Conservation (phyloP, 345 rosid genomes). For the Moricandia moricandioides region DNA sequence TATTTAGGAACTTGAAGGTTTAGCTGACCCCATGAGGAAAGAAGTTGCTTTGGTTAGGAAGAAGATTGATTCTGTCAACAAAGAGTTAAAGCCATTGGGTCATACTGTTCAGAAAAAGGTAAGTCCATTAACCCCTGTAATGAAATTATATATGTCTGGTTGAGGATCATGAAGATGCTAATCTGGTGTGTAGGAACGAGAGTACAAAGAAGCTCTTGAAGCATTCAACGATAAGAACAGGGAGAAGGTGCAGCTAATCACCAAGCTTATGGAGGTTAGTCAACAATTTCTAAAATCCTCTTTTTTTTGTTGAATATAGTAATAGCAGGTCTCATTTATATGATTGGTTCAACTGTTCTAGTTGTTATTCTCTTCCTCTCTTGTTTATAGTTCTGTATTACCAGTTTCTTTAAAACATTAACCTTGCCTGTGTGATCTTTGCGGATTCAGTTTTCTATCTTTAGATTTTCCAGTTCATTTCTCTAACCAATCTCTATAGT, state of each 20-base stretch:
- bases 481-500: neutral
- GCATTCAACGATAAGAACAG: conserved; percentile 81
- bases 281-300: neutral
- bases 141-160: neutral
- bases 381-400: neutral
- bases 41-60: conserved; percentile 78
- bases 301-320: neutral
- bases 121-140: neutral
- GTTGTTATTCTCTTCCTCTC: neutral
- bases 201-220: conserved; percentile 82
- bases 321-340: neutral
- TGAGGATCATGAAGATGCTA: neutral
- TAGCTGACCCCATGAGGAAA: conserved; percentile 98
- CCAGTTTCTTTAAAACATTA: neutral
- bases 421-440: conserved; percentile 3
- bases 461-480: neutral
- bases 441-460: neutral
- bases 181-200: conserved; percentile 59
- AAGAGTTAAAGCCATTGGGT: conserved; percentile 92
- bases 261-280: conserved; percentile 85
- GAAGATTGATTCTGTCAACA: conserved; percentile 88
- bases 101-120: conserved; percentile 92
- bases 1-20: conserved; percentile 81
- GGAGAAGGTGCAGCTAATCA: conserved; percentile 83
- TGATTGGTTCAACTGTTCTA: neutral